Percentiles rank a stretch among this genome's conserved stretches.
phyloP scores from a whole-genome alignment of 2,329 filamentous ascomycete species.

The Thielaviopsis musarum region DNA sequence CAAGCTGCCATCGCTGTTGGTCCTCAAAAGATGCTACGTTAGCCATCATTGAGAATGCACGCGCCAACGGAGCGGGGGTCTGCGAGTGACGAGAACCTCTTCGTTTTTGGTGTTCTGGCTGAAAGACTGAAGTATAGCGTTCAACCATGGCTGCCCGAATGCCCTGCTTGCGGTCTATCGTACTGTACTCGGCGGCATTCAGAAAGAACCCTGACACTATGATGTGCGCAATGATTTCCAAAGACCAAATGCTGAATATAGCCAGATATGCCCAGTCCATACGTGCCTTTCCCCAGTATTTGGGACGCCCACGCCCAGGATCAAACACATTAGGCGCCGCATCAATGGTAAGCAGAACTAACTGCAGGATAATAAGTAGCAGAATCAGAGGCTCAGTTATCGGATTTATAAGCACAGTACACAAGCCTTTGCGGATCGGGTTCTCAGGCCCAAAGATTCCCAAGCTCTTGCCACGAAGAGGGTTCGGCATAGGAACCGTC shows the following conservation, averaged over 20 bases:
- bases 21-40: conserved; percentile 50
- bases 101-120: conserved; percentile 60
- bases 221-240: conserved; percentile 67
- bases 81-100: conserved; percentile 30
- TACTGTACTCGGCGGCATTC: conserved; percentile 84
- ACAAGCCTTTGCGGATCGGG: conserved; percentile 54
- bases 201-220: conserved; percentile 88
- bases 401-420: conserved; percentile 72
- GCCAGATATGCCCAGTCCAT: conserved; percentile 69
- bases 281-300: conserved; percentile 46
- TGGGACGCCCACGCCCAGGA: conserved; percentile 40
- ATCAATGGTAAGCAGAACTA: conserved; percentile 74
- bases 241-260: conserved; percentile 77
- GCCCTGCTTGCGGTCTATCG: conserved; percentile 62
- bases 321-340: conserved; percentile 54
- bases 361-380: conserved; percentile 73
- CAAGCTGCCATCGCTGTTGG: conserved; percentile 69
- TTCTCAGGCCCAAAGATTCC: conserved; percentile 73
- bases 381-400: conserved; percentile 76
- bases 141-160: conserved; percentile 56
- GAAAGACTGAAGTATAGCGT: conserved; percentile 64
- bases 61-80: conserved; percentile 2
- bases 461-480: conserved; percentile 69
- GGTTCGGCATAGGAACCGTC: conserved; percentile 35
- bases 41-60: conserved; percentile 52